Conservation (phyloP, 257 asterid species). For the Primulina eburnea region DNA sequence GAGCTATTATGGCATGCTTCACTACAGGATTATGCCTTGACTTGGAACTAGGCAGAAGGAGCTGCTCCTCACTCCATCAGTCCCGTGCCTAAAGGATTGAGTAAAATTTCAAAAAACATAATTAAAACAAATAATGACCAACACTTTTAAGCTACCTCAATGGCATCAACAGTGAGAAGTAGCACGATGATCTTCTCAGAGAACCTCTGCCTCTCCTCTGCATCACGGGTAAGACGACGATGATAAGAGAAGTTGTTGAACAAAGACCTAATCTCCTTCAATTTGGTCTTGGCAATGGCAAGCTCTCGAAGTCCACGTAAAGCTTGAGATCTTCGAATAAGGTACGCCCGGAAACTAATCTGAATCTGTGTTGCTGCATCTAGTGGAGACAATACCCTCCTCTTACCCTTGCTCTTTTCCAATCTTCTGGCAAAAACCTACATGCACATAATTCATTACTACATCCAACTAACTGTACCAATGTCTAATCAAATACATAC, state of each 20-base stretch:
- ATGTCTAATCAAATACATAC: too few species aligned
- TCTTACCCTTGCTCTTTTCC: slow-evolving; percentile 69
- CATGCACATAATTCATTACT: background rate
- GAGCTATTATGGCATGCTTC: too few species aligned
- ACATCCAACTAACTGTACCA: too few species aligned
- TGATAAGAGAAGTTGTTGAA: slow-evolving; percentile 92
- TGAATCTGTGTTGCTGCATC: slow-evolving; percentile 84
- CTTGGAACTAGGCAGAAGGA: too few species aligned
- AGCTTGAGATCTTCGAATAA: slow-evolving; percentile 73
- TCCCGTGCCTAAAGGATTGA: too few species aligned
- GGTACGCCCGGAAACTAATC: slow-evolving; percentile 63
- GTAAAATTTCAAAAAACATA: background rate
- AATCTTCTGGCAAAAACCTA: slow-evolving; percentile 78
- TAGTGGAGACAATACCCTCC: slow-evolving; percentile 54
- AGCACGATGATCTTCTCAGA: slow-evolving; percentile 84
- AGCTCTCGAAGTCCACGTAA: slow-evolving; percentile 82
- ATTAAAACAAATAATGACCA: too few species aligned
- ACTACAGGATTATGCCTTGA: too few species aligned
- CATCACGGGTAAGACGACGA: slow-evolving; percentile 57
- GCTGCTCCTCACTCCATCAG: background rate
- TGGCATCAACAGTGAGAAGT: slow-evolving; percentile 92
- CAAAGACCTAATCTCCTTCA: slow-evolving; percentile 80
- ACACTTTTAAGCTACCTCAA: slow-evolving; percentile 53
- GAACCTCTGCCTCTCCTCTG: slow-evolving; percentile 86
- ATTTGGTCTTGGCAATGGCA: slow-evolving; percentile 83